Evolutionary conservation across 1,284 basidiomycete genomes (phyloP).

Genomic region (Cryptococcus amylolentus): DNA sequence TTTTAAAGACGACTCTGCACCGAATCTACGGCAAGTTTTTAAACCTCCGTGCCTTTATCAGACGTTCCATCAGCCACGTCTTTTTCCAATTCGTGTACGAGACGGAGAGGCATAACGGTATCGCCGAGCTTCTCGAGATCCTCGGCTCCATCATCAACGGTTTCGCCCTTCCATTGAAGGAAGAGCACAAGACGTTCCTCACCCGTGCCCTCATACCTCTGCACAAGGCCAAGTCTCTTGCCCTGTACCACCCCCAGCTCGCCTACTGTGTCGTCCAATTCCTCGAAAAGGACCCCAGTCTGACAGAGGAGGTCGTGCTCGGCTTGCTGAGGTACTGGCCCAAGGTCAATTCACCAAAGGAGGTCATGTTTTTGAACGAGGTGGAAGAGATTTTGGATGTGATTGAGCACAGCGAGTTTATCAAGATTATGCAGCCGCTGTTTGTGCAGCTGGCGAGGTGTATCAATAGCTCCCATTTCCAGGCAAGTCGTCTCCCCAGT

Average conservation of each 20-base stretch:
- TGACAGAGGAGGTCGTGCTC: conserved; percentile 94
- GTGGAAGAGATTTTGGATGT: conserved; percentile 99
- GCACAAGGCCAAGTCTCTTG: conserved; percentile 96
- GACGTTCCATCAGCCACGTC: conserved; percentile 98
- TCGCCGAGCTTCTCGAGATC: conserved; percentile 97
- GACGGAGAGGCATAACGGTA: conserved; percentile 97
- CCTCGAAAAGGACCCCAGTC: conserved; percentile 87
- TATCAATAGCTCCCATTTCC: conserved; percentile 99
- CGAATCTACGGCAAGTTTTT: conserved; percentile 99
- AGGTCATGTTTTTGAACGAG: conserved; percentile 99
- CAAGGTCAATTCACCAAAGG: conserved; percentile 99
- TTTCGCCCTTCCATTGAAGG: conserved; percentile 95
- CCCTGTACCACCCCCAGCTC: conserved; percentile 95
- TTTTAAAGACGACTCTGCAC: conserved; percentile 97
- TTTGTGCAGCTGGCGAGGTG: conserved; percentile 95
- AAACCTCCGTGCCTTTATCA: conserved; percentile 96
- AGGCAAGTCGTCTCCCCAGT: conserved; percentile 53
- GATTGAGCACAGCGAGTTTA: conserved; percentile 93
- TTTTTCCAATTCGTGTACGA: conserved; percentile 99
- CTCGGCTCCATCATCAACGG: conserved; percentile 99
- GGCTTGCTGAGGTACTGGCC: conserved; percentile 97
- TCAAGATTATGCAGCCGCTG: conserved; percentile 89
- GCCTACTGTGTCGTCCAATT: conserved; percentile 99
- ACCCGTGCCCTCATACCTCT: conserved; percentile 93
- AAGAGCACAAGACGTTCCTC: conserved; percentile 98